A percentile compares a stretch with the other conserved stretches of the same genome.
phyloP scores from a whole-genome alignment of 768 basidiomycete species.

The Auriscalpium vulgare region DNA sequence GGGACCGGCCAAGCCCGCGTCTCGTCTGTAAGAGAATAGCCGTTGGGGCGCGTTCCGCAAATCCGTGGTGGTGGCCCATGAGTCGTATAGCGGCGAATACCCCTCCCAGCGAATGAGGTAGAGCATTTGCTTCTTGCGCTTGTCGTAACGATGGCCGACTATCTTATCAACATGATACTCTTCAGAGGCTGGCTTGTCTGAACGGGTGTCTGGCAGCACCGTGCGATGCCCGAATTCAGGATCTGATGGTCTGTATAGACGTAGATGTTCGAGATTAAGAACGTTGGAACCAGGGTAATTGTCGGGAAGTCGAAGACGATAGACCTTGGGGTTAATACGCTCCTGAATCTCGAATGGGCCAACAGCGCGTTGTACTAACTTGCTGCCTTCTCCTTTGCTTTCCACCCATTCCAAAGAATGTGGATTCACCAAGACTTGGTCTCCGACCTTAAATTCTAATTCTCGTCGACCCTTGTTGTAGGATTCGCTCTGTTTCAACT shows the following conservation, averaged over 20 bases:
- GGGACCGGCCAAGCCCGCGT: not conserved
- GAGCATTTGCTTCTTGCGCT: not conserved
- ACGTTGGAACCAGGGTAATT: constrained; percentile 18
- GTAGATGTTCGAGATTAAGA: constrained; percentile 19
- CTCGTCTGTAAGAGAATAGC: not conserved
- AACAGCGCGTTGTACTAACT: constrained; percentile 11
- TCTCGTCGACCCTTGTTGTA: constrained; percentile 14
- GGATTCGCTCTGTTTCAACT: constrained; percentile 4
- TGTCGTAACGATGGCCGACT: not conserved
- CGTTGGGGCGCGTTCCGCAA: not conserved
- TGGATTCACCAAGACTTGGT: constrained; percentile 16
- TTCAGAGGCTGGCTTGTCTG: not conserved
- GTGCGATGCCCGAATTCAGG: constrained; percentile 4
- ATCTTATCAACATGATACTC: constrained; percentile 5
- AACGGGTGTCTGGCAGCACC: not conserved
- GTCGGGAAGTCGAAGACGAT: constrained; percentile 12
- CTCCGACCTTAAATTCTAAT: constrained; percentile 16
- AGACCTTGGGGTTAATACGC: constrained; percentile 17
- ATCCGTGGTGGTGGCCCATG: constrained; percentile 2
- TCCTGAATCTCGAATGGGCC: constrained; percentile 20
- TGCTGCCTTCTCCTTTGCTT: constrained; percentile 17
- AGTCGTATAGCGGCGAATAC: constrained; percentile 8
- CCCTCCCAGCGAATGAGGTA: constrained; percentile 13
- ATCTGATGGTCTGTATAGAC: constrained; percentile 14
- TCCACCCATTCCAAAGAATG: constrained; percentile 15